Conservation (phyloP, 495 filamentous ascomycete species). For the Xylaria cubensis region DNA sequence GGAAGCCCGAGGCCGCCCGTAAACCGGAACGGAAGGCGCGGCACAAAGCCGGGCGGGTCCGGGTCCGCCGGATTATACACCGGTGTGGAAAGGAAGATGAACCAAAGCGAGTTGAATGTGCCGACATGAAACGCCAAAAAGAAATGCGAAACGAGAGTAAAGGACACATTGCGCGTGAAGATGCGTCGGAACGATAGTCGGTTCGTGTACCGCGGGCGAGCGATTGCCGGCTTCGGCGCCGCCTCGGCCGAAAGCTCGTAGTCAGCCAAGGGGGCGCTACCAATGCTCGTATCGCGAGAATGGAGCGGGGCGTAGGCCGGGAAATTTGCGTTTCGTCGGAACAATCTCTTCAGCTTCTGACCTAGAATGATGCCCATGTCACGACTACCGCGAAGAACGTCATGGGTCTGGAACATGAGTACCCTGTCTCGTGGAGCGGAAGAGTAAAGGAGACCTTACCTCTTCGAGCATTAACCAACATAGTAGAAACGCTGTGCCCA, state of each 20-base stretch:
- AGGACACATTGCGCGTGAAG: conserved; percentile 76
- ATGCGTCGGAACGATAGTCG: conserved; percentile 73
- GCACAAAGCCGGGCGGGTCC: conserved; percentile 40
- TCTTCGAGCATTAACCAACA: conserved; percentile 76
- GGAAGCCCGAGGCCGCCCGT: conserved; percentile 82
- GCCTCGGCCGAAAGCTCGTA: conserved; percentile 38
- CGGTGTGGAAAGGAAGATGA: conserved; percentile 82
- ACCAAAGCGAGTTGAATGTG: conserved; percentile 86
- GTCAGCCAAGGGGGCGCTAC: conserved; percentile 25
- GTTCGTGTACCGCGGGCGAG: conserved; percentile 44
- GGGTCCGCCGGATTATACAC: conserved; percentile 62
- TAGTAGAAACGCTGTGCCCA: conserved; percentile 59
- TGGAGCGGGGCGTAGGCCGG: conserved; percentile 36
- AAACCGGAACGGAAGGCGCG: conserved; percentile 69
- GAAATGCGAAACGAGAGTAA: conserved; percentile 70
- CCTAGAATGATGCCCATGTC: conserved; percentile 57
- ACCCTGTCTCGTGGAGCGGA: background rate
- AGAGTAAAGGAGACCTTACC: conserved; percentile 42
- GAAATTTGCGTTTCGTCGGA: conserved; percentile 30
- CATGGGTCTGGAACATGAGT: conserved; percentile 56
- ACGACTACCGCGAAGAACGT: conserved; percentile 50
- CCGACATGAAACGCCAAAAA: conserved; percentile 79
- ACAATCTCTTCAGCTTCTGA: conserved; percentile 32
- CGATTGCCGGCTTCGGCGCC: background rate
- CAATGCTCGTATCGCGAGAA: conserved; percentile 34